Percentiles rank a stretch among this genome's conserved stretches.
Evolutionary conservation across 192 early-diverging fungal species (phyloP).

Genomic region (Coemansia sp.): DNA sequence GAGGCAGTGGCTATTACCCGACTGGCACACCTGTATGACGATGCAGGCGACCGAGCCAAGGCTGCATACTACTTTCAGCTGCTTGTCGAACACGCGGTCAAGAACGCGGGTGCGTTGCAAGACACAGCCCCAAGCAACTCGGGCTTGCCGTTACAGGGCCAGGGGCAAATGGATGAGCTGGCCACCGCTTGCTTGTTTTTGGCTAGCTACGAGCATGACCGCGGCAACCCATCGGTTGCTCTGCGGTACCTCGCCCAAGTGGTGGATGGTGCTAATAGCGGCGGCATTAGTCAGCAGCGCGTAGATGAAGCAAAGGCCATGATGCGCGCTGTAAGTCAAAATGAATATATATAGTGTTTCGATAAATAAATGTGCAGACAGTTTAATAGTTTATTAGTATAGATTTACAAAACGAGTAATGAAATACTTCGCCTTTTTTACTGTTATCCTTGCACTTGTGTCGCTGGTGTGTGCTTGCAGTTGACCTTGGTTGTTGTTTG

Average conservation of each 20-base stretch:
- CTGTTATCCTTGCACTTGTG: no score
- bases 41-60: slow-evolving; percentile 50
- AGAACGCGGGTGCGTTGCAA: slow-evolving; percentile 19
- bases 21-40: slow-evolving; percentile 63
- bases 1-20: slow-evolving; percentile 58
- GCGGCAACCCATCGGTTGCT: slow-evolving; percentile 25
- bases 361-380: no score
- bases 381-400: no score
- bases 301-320: slow-evolving; percentile 45
- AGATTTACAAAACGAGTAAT: no score
- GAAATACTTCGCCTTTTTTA: no score
- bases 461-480: no score
- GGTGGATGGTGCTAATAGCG: slow-evolving; percentile 25
- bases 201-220: slow-evolving; percentile 43
- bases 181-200: slow-evolving; percentile 45
- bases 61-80: slow-evolving; percentile 65
- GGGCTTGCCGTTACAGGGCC: not conserved
- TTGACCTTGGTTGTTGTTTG: no score
- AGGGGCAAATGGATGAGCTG: slow-evolving; percentile 42
- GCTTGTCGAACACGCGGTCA: slow-evolving; percentile 34
- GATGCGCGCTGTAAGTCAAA: slow-evolving; percentile 31
- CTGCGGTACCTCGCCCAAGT: slow-evolving; percentile 40
- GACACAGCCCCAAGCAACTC: not conserved
- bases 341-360: not conserved
- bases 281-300: slow-evolving; percentile 28